Conservation (phyloP, 257 asterid genomes). For the Cynanchum wilfordii region DNA sequence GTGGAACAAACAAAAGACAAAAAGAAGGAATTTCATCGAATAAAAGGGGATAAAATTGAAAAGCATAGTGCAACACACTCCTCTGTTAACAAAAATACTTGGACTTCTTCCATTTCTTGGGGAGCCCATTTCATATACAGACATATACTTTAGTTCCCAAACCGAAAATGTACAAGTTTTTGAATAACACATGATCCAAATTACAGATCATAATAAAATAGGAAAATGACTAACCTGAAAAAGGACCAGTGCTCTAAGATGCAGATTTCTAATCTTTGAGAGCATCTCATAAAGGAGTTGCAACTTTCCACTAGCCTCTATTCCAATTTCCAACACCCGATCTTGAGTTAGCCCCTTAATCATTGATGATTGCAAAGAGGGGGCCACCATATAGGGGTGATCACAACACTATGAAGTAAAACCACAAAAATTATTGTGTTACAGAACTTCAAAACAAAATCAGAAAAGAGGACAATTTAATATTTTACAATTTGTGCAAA, state of each 20-base stretch:
- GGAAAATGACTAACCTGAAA: slow-evolving; percentile 54
- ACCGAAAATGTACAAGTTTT: not conserved
- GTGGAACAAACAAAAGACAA: not conserved
- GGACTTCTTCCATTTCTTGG: not conserved
- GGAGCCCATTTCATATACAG: not conserved
- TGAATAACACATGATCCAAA: not conserved
- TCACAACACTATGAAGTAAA: slow-evolving; percentile 64
- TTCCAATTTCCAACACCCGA: slow-evolving; percentile 56
- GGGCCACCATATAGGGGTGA: slow-evolving; percentile 76
- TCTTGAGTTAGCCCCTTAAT: slow-evolving; percentile 37
- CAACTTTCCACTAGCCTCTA: slow-evolving; percentile 81
- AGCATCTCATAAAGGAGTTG: slow-evolving; percentile 72
- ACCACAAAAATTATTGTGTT: not conserved
- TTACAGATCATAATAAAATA: slow-evolving; percentile 9
- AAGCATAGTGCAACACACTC: not conserved
- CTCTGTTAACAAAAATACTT: not conserved
- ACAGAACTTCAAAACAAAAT: not conserved
- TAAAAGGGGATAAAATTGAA: not conserved
- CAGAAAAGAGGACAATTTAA: not conserved
- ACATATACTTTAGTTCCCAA: not conserved
- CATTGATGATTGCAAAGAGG: slow-evolving; percentile 40
- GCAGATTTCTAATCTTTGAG: slow-evolving; percentile 44
- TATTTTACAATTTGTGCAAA: not conserved
- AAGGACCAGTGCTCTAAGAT: slow-evolving; percentile 59
- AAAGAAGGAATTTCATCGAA: not conserved